These are phyloP conservation scores for Pichia nanzhaoensis DNA, from an alignment of 805 yeast species.

Conservation along the genomic window DNA sequence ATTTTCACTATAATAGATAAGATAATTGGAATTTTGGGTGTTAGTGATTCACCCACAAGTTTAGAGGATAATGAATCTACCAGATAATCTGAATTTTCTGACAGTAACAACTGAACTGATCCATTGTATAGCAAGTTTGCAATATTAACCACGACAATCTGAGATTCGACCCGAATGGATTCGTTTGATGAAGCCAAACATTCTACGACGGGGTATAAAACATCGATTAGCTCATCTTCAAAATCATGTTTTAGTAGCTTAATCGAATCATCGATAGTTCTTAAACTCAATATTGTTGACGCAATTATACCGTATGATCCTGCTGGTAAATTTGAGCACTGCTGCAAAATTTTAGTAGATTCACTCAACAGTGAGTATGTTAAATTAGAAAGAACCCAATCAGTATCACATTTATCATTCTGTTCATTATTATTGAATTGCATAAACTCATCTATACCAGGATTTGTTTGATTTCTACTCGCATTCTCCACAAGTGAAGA, in stretches of 20 bases:
- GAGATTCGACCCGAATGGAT: constrained; percentile 44
- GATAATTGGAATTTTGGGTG: constrained; percentile 68
- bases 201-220: constrained; percentile 66
- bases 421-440: constrained; percentile 26
- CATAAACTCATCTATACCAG: constrained; percentile 19
- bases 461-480: background rate
- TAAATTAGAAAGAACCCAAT: constrained; percentile 12
- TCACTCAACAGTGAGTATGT: constrained; percentile 30
- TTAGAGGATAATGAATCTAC: constrained; percentile 70
- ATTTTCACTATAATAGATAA: constrained; percentile 62
- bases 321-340: constrained; percentile 20
- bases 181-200: constrained; percentile 54
- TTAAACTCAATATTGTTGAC: constrained; percentile 34
- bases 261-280: constrained; percentile 34
- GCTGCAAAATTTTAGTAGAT: constrained; percentile 39
- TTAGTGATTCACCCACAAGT: constrained; percentile 61
- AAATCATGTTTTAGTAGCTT: constrained; percentile 33
- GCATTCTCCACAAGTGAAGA: constrained; percentile 16
- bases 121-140: constrained; percentile 47
- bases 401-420: constrained; percentile 14
- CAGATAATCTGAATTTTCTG: constrained; percentile 71
- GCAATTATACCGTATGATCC: constrained; percentile 11
- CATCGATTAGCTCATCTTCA: constrained; percentile 56
- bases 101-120: constrained; percentile 48
- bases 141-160: constrained; percentile 43